Percentiles rank a stretch among this genome's conserved stretches.
Conservation (phyloP, 1,284 basidiomycete genomes). For the Vanrija pseudolonga region DNA sequence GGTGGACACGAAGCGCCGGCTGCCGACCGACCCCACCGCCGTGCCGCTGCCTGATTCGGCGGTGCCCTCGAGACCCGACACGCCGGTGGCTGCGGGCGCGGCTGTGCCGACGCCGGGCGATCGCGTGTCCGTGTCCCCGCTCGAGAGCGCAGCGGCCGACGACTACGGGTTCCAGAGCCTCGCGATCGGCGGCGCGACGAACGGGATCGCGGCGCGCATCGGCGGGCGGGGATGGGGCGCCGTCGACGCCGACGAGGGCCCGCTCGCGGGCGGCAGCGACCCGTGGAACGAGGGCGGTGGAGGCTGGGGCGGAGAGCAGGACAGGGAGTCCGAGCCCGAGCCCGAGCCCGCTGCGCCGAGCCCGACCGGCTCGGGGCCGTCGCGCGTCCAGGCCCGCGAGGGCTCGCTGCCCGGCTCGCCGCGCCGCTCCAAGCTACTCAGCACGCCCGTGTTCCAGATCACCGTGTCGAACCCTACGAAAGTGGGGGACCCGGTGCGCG, state of each 20-base stretch:
- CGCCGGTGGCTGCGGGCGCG: slow-evolving; percentile 16
- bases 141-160: slow-evolving; percentile 29
- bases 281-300: slow-evolving; percentile 8
- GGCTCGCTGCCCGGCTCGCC: slow-evolving; percentile 12
- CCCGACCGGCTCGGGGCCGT: neutral
- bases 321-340: neutral
- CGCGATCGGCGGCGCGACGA: slow-evolving; percentile 27
- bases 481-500: slow-evolving; percentile 84
- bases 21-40: slow-evolving; percentile 4
- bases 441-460: slow-evolving; percentile 59
- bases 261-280: slow-evolving; percentile 2
- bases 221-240: slow-evolving; percentile 16
- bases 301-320: neutral
- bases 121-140: slow-evolving; percentile 42
- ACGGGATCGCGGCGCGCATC: neutral
- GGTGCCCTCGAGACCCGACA: slow-evolving; percentile 19
- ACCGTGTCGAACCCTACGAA: slow-evolving; percentile 89
- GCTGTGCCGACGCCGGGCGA: slow-evolving; percentile 14
- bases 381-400: neutral
- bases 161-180: slow-evolving; percentile 40
- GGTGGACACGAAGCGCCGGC: neutral
- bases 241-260: slow-evolving; percentile 24
- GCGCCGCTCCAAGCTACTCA: slow-evolving; percentile 15
- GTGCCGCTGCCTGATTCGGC: slow-evolving; percentile 37
- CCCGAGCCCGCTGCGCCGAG: neutral